These are phyloP conservation scores for Entomortierella beljakovae DNA, from an alignment of 192 early-diverging fungal genomes.

Conservation along the genomic window DNA sequence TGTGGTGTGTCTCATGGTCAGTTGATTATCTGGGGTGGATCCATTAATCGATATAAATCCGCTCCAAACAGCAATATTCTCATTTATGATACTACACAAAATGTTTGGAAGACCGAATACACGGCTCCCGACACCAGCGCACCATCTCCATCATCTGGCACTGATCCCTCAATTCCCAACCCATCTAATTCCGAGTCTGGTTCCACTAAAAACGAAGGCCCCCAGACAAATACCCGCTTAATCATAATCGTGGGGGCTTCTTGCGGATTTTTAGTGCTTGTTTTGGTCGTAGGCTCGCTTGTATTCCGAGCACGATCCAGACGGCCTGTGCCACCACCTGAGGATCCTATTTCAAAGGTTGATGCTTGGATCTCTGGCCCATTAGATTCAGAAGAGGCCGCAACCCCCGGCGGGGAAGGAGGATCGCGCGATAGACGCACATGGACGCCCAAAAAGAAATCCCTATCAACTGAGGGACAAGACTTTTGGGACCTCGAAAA, in stretches of 20 bases:
- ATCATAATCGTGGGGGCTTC: not conserved
- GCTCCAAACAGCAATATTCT: not conserved
- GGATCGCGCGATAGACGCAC: no score
- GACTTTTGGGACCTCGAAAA: not conserved
- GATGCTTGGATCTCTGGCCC: not conserved
- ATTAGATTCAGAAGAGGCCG: not conserved
- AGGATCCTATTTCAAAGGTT: not conserved
- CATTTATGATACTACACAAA: not conserved
- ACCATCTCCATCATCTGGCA: not conserved
- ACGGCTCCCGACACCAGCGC: not conserved
- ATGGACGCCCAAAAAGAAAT: no score
- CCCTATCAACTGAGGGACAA: no score
- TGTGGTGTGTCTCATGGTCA: constrained; percentile 20
- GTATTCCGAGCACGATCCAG: not conserved
- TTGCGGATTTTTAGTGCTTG: not conserved
- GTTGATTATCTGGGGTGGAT: constrained; percentile 14
- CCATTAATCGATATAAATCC: no score
- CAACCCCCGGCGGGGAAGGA: no score
- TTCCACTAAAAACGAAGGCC: not conserved
- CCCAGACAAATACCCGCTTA: not conserved
- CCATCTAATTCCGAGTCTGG: not conserved
- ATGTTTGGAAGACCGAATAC: not conserved
- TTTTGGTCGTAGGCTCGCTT: not conserved
- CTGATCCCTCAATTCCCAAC: not conserved
- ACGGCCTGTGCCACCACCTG: not conserved